phyloP scores from a whole-genome alignment of 805 yeast species.

The Saturnispora saitoi region DNA sequence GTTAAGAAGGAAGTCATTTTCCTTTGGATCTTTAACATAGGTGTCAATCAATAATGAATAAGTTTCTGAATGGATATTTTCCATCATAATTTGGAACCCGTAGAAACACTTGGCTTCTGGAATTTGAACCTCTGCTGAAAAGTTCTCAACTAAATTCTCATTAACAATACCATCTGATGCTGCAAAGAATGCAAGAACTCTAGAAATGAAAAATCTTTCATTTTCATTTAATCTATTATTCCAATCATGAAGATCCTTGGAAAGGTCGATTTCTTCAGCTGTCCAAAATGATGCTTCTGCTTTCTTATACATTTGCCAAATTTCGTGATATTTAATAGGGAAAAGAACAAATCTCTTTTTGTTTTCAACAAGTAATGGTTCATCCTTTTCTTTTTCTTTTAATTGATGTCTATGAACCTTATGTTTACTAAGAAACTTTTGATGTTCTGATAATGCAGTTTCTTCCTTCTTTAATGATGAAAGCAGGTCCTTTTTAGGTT shows the following conservation, averaged over 20 bases:
- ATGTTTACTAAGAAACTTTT: slow-evolving; percentile 50
- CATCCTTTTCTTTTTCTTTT: slow-evolving; percentile 72
- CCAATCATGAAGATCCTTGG: slow-evolving; percentile 92
- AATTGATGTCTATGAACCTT: slow-evolving; percentile 64
- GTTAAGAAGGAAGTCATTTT: slow-evolving; percentile 81
- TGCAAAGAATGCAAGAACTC: slow-evolving; percentile 95
- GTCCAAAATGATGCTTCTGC: slow-evolving; percentile 99
- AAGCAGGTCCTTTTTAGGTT: slow-evolving; percentile 28
- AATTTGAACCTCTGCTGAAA: slow-evolving; percentile 92
- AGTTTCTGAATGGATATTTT: slow-evolving; percentile 96
- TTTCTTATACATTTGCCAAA: slow-evolving; percentile 98
- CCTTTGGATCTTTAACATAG: slow-evolving; percentile 92
- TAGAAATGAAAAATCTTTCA: slow-evolving; percentile 85
- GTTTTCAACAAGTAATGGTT: slow-evolving; percentile 83
- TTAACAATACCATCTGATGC: slow-evolving; percentile 98
- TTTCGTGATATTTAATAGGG: slow-evolving; percentile 95
- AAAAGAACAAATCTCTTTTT: slow-evolving; percentile 82
- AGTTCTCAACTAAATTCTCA: slow-evolving; percentile 94
- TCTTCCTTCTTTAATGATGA: slow-evolving; percentile 17
- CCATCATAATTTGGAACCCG: slow-evolving; percentile 99
- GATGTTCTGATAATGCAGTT: slow-evolving; percentile 32
- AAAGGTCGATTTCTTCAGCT: slow-evolving; percentile 94
- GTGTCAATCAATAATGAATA: slow-evolving; percentile 92
- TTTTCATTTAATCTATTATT: slow-evolving; percentile 79
- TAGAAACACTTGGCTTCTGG: slow-evolving; percentile 98